phyloP scores from a whole-genome alignment of 1,284 basidiomycete species.

The Sphaerobolus stellatus region DNA sequence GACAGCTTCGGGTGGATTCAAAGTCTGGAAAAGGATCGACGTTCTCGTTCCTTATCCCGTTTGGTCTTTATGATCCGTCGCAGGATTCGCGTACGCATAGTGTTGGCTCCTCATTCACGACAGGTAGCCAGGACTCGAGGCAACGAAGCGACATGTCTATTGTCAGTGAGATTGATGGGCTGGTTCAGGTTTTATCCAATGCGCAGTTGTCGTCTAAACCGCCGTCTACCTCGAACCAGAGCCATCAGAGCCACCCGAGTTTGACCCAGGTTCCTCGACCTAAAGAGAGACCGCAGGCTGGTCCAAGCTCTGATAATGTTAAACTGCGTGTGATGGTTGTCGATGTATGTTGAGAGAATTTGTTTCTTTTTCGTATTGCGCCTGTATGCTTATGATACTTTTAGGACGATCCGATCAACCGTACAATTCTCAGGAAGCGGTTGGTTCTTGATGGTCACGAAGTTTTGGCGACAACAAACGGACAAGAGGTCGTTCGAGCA shows the following conservation, averaged over 20 bases:
- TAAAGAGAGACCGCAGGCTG: too few species aligned
- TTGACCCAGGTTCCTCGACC: too few species aligned
- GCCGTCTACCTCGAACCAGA: too few species aligned
- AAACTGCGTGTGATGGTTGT: constrained; percentile 67
- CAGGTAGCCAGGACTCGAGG: constrained; percentile 9
- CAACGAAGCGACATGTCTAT: constrained; percentile 22
- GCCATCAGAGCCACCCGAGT: too few species aligned
- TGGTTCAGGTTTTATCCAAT: constrained; percentile 66
- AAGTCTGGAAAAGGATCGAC: constrained; percentile 66
- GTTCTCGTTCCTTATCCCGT: constrained; percentile 72
- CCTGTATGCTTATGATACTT: background rate
- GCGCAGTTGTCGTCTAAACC: too few species aligned
- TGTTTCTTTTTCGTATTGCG: background rate
- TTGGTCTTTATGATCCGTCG: constrained; percentile 37
- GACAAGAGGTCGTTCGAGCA: constrained; percentile 72
- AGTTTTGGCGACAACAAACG: constrained; percentile 71
- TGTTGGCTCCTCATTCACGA: constrained; percentile 18
- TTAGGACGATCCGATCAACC: constrained; percentile 78
- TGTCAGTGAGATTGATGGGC: constrained; percentile 54
- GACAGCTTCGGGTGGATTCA: constrained; percentile 80
- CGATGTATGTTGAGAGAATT: constrained; percentile 57
- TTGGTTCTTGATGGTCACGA: constrained; percentile 66
- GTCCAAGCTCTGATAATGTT: constrained; percentile 5
- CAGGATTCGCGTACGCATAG: background rate
- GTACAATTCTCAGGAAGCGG: constrained; percentile 70